phyloP scores from a whole-genome alignment of 257 asterid species.

The Voacanga thouarsii region DNA sequence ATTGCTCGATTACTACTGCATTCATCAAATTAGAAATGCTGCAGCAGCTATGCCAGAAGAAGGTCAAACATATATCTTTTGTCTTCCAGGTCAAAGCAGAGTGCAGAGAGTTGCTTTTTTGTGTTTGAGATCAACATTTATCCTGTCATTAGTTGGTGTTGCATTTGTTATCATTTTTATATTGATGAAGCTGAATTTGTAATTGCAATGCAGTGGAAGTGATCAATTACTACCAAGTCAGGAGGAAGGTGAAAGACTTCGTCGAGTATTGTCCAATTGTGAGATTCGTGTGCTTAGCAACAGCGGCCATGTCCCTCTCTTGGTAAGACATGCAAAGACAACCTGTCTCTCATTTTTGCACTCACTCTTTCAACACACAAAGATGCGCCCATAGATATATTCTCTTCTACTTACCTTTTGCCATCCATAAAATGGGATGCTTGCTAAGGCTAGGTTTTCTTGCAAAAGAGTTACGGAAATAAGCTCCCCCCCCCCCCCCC shows the following conservation, averaged over 20 bases:
- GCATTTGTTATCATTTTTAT: background rate
- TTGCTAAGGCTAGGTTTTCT: background rate
- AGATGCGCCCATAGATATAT: background rate
- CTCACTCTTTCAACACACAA: background rate
- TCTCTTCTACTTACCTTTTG: background rate
- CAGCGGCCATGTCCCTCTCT: conserved; percentile 70
- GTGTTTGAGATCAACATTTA: background rate
- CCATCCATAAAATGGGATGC: background rate
- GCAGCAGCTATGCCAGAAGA: background rate
- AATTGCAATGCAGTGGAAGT: conserved; percentile 51
- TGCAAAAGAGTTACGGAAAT: background rate
- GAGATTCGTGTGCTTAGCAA: conserved; percentile 53
- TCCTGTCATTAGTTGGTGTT: background rate
- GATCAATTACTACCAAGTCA: conserved; percentile 73
- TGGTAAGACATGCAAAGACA: conserved; percentile 44
- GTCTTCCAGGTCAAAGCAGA: background rate
- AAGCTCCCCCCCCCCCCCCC: too few species aligned
- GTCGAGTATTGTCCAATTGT: conserved; percentile 49
- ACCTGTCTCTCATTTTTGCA: background rate
- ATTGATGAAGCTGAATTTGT: conserved; percentile 8
- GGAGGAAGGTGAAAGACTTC: conserved; percentile 75
- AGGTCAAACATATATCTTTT: conserved; percentile 1
- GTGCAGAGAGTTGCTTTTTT: background rate
- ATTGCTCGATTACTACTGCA: background rate
- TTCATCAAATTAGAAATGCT: background rate